These are phyloP conservation scores for Kwoniella bestiolae DNA, from an alignment of 768 basidiomycete species.

Conservation along the genomic window DNA sequence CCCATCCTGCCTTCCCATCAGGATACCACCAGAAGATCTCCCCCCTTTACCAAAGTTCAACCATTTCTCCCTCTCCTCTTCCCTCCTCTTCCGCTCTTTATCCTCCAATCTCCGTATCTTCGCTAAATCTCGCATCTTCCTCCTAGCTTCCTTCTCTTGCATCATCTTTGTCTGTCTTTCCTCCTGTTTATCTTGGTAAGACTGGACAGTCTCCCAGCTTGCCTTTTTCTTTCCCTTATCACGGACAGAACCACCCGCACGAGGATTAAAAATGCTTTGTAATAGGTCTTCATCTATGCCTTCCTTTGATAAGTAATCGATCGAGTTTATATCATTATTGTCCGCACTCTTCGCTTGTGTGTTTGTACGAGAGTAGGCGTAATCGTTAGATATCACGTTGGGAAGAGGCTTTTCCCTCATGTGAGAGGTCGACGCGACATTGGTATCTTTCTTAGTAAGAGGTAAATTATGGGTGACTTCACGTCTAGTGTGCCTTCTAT, in stretches of 20 bases:
- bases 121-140: not conserved
- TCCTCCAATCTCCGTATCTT: not conserved
- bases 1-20: too few species aligned
- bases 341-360: not conserved
- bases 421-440: too few species aligned
- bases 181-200: not conserved
- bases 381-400: not conserved
- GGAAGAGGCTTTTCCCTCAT: not conserved
- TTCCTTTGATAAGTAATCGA: not conserved
- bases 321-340: not conserved
- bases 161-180: not conserved
- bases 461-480: too few species aligned
- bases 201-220: not conserved
- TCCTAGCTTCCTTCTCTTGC: not conserved
- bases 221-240: not conserved
- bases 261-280: not conserved
- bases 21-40: too few species aligned
- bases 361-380: not conserved
- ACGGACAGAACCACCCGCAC: not conserved
- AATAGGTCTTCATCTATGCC: not conserved
- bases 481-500: too few species aligned
- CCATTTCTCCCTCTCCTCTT: slow-evolving; percentile 1
- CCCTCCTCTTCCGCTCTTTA: slow-evolving; percentile 2
- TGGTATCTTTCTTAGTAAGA: not conserved
- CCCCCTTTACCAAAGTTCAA: not conserved